Base-by-base conservation (phyloP, 2,329 filamentous ascomycete species). In the Metarhizium sp. region DNA sequence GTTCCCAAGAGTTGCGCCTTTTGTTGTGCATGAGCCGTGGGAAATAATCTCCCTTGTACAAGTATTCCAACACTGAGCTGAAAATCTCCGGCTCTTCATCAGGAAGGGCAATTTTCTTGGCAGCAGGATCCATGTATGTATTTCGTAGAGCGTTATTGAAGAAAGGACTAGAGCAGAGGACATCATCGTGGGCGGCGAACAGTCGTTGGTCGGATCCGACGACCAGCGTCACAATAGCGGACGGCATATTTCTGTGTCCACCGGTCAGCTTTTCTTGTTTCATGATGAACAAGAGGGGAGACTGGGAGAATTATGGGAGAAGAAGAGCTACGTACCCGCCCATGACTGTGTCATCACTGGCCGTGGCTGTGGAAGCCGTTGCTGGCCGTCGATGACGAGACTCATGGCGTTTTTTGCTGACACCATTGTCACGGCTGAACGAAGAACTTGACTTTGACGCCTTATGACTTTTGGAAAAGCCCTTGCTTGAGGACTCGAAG, bases 31-130 rank as follows among this genome's bases (percentile, higher is more conserved):
- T 73, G 29, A 95, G 78, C 18, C 87, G 86, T 3, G 92, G 91
- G 63, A 86, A 92, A 74, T 96, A 96, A 71, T 96, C 92, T 60
- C 91, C 91, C 73, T 95, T 95, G 80, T 95, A 95, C 55, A 96
- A 83, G 63, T 87, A 96, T 68, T 96, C 92, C 55, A 96, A 84
- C 11, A 96, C 80, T 6, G 87, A 91, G 7, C 90, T 95, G 71
- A 96, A 92, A 65, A 95, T 86, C 69, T 95, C 90, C 20, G 92
- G 90, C 63, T 92, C 86, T 71, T 96, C 92, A 58, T 92, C 84
- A 1, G 90, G 87, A 2, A 96, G 81, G 52, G 86, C 80, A 67
- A 96, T 87, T 54, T 86, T 85, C 73, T 90, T 91, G 67, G 66
- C 64, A 4, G 65, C 55, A 25, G 64, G 59, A 51, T 72, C 70